Evolutionary conservation across 1,284 basidiomycete genomes (phyloP), one percentile per base, ranked within the genome.

Genomic region (Tylopilus sp.): DNA sequence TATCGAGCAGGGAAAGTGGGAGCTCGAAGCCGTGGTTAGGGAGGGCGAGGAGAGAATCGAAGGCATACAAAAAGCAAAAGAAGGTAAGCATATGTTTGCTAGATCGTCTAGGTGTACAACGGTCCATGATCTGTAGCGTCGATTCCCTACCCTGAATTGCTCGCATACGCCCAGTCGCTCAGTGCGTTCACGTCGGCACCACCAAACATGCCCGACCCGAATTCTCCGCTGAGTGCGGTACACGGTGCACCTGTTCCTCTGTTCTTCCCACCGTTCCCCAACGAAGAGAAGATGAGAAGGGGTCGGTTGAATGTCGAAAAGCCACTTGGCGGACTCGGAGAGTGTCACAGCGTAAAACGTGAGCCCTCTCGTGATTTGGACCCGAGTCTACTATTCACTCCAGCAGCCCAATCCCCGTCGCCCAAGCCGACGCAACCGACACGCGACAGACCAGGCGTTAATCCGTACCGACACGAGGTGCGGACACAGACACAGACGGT

Each of bases 201-300:
- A 6, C 87, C 88, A 12, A 88, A 88, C 61, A 86, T 89, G 79
- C 85, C 86, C 26, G 85, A 89, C 41, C 62, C 53, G 6, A 61
- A 64, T 29, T 51, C 57, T 0, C 60, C 64, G 6, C 26, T 49
- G 56, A 72, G 79, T 42, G 71, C 72, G 23, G 59, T 79, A 41
- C 84, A 84, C 11, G 83, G 84, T 10, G 81, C 81, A 13, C 84
- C 85, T 2, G 81, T 84, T 12, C 84, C 84, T 7, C 60, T 87
- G 34, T 89, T 91, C 74, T 88, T 88, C 70, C 89, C 88, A 19
- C 88, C 88, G 10, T 91, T 90, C 64, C 88, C 88, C 1, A 89
- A 89, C 60, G 89, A 90, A 71, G 88, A 89, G 64, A 89, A 88
- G 67, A 89, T 91, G 87, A 81, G 87, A 36, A 75, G 80, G 31